These are phyloP conservation scores for Rauvolfia tetraphylla DNA, from an alignment of 257 asterid genomes.

Conservation along the genomic window DNA sequence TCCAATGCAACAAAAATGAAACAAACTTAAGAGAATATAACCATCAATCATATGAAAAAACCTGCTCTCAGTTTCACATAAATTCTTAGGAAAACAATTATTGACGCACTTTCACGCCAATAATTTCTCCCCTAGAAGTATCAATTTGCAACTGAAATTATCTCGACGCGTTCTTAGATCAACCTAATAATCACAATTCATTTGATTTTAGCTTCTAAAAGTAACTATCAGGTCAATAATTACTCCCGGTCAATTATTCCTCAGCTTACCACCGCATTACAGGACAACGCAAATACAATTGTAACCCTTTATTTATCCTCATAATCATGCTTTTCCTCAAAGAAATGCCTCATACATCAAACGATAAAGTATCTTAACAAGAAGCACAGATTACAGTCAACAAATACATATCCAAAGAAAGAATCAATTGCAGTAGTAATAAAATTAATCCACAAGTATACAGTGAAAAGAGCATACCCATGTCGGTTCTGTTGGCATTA, in stretches of 20 bases:
- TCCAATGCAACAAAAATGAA: background rate
- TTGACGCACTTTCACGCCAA: background rate
- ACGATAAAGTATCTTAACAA: background rate
- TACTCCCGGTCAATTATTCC: background rate
- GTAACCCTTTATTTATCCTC: too few relatives aligned
- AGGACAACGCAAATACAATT: background rate
- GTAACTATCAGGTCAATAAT: background rate
- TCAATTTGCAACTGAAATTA: background rate
- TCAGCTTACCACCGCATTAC: background rate
- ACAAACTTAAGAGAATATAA: background rate
- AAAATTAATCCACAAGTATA: background rate
- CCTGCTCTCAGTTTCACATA: background rate
- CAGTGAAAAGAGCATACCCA: conserved; percentile 21
- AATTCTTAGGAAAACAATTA: background rate
- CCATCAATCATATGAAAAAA: background rate
- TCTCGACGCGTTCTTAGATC: background rate
- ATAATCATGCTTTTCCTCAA: background rate
- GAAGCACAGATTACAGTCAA: background rate
- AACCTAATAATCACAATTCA: background rate
- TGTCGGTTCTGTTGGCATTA: conserved; percentile 26
- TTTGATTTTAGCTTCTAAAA: background rate
- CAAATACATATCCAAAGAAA: background rate
- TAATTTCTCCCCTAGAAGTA: background rate
- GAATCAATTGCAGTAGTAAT: too few relatives aligned
- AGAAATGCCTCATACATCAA: too few relatives aligned